Percentiles rank a stretch among this genome's conserved stretches.
phyloP scores from a whole-genome alignment of 2,329 filamentous ascomycete species.

The Exophiala spinifera region DNA sequence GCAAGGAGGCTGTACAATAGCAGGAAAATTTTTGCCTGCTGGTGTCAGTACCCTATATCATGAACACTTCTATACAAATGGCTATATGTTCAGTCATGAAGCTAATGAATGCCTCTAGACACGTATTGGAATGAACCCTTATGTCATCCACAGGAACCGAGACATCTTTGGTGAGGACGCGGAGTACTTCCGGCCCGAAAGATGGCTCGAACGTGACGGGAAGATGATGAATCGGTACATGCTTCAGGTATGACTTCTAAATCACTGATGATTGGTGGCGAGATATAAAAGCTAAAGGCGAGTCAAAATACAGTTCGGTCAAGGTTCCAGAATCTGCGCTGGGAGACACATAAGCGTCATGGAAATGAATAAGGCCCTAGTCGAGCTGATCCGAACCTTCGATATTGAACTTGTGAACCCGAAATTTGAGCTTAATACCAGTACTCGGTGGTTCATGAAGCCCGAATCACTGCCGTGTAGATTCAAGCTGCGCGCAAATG shows the following conservation, averaged over 20 bases:
- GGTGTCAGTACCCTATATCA: background rate
- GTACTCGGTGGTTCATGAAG: background rate
- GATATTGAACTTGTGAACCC: slow-evolving; percentile 7
- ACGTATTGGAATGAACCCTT: background rate
- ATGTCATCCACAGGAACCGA: background rate
- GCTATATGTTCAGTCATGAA: too few species aligned
- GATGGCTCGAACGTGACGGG: slow-evolving; percentile 42
- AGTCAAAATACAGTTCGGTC: background rate
- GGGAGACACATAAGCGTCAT: background rate
- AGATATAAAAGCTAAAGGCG: too few species aligned
- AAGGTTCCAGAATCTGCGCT: background rate
- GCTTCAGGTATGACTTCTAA: background rate
- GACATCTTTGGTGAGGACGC: slow-evolving; percentile 57
- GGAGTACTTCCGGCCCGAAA: slow-evolving; percentile 53
- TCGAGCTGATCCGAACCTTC: slow-evolving; percentile 14
- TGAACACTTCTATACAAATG: too few species aligned
- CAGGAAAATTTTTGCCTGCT: background rate
- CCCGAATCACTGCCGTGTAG: background rate
- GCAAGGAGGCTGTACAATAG: background rate
- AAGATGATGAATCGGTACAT: background rate
- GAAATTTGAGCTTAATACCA: background rate
- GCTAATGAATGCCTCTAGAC: background rate
- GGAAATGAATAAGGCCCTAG: slow-evolving; percentile 27
- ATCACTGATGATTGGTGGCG: too few species aligned
- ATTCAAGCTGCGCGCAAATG: background rate